These are phyloP conservation scores for Hanseniaspora thailandica DNA, from an alignment of 805 yeast genomes.

Conservation along the genomic window DNA sequence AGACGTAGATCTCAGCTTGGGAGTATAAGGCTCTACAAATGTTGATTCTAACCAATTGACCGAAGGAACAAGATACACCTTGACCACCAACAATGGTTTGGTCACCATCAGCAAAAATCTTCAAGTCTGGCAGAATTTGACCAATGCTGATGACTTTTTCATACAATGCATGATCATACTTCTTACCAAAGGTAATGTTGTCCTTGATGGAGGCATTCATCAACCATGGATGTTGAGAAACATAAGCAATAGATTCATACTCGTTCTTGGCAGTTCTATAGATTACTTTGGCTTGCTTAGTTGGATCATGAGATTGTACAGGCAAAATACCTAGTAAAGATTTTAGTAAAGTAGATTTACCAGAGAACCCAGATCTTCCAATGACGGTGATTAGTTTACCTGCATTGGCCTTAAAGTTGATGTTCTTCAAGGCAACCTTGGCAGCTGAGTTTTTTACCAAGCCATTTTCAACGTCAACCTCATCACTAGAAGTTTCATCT, in stretches of 20 bases:
- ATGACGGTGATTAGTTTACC: conserved; percentile 49
- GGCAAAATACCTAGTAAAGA: conserved; percentile 45
- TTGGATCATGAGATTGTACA: conserved; percentile 17
- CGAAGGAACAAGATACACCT: conserved; percentile 50
- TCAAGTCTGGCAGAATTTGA: conserved; percentile 37
- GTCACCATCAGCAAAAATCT: conserved; percentile 42
- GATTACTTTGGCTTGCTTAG: conserved; percentile 20
- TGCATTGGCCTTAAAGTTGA: conserved; percentile 39
- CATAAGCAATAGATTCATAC: conserved; percentile 38
- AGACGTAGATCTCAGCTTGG: conserved; percentile 42
- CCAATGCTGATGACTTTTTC: conserved; percentile 37
- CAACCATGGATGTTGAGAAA: conserved; percentile 50
- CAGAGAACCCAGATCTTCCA: conserved; percentile 56
- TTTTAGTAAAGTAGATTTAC: conserved; percentile 48
- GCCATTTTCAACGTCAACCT: conserved; percentile 21
- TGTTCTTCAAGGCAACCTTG: conserved; percentile 37
- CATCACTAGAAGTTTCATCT: not conserved
- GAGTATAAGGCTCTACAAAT: conserved; percentile 61
- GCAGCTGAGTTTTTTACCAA: conserved; percentile 36
- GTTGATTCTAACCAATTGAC: conserved; percentile 53
- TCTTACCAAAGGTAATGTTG: conserved; percentile 41
- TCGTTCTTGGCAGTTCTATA: conserved; percentile 20
- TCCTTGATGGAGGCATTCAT: conserved; percentile 41
- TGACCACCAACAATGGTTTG: conserved; percentile 48
- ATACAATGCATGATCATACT: conserved; percentile 34